Evolutionary conservation across 1,284 basidiomycete genomes (phyloP), one percentile per base, ranked within the genome.

Genomic region (Acaromyces ingoldii): DNA sequence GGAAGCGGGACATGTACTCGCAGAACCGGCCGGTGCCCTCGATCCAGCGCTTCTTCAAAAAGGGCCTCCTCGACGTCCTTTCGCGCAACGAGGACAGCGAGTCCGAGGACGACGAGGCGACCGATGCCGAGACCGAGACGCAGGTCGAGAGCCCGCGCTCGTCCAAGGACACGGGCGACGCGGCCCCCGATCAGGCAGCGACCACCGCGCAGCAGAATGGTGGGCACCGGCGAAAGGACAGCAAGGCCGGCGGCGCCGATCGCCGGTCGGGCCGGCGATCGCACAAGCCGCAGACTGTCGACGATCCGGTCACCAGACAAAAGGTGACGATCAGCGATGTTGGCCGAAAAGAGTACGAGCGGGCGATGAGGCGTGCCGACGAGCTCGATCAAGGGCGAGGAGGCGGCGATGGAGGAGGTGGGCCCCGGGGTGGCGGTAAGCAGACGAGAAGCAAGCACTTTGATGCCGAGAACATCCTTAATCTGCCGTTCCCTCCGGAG

Each of bases 1-100:
- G 41, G 17, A 40, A 43, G n/a, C 41, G 42, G n/a, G 63, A 66
- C 42, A 52, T 59, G 40, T 66, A 63, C 39, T 52, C 48, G 5
- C 50, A 56, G 21, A 38, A 38, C 26, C 49, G 50, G 15, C 63
- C 63, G 15, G 57, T 66, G 24, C 63, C 63, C 9, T 57, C 56
- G 17, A 53, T 66, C 19, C 60, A 66, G 45, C 30, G 63, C 2
- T 66, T 62, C 46, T 55, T 63, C 41, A 51, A 58, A 29, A 56
- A 54, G 40, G 62, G 61, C 6, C 25, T 61, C 4, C 36, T 49
- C 2, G 58, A 64, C 24, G 55, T 63, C 31, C 39, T 63, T 22
- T 48, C 57, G 9, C 22, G 10, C n/a, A 24, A 29, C 13, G 26
- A 22, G 9, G 46, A 45, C 15, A 37, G 37, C 17, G 38, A 45